Percentiles rank a stretch among this genome's conserved stretches.
phyloP scores from a whole-genome alignment of 345 rosid genomes.

The Brassica napus region DNA sequence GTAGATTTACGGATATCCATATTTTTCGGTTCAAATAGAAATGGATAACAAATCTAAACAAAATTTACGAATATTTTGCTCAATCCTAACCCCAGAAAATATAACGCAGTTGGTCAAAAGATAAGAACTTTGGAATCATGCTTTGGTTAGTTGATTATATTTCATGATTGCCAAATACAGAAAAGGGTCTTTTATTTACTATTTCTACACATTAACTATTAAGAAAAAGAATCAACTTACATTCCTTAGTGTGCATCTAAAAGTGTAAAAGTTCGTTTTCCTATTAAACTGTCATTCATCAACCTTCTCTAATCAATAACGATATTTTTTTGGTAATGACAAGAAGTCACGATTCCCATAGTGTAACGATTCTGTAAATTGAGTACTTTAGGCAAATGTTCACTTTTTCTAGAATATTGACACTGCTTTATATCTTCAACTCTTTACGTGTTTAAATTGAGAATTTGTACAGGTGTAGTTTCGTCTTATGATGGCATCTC shows the following conservation, averaged over 20 bases:
- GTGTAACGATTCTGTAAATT: neutral
- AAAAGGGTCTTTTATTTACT: slow-evolving; percentile 23
- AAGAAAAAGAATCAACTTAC: slow-evolving; percentile 16
- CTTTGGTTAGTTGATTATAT: slow-evolving; percentile 32
- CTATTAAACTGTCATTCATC: neutral
- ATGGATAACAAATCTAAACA: neutral
- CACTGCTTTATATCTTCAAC: neutral
- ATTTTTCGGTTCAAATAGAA: too few relatives aligned
- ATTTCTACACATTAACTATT: neutral
- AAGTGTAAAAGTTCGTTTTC: neutral
- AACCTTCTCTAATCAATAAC: neutral
- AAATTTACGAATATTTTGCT: neutral
- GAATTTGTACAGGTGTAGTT: slow-evolving; percentile 2
- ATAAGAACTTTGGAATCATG: slow-evolving; percentile 25
- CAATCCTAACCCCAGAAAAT: neutral
- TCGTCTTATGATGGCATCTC: neutral
- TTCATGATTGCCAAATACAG: neutral
- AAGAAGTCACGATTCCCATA: neutral
- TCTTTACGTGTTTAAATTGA: slow-evolving; percentile 3
- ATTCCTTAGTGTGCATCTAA: neutral
- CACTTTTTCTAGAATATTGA: neutral
- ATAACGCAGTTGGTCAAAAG: slow-evolving; percentile 34
- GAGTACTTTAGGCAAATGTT: neutral
- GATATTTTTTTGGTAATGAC: neutral
- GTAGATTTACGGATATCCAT: neutral